Evolutionary conservation across 164 flowering plant species (phyloP), one percentile per base, ranked within the genome.

Genomic region (Nymphaea thermarum): DNA sequence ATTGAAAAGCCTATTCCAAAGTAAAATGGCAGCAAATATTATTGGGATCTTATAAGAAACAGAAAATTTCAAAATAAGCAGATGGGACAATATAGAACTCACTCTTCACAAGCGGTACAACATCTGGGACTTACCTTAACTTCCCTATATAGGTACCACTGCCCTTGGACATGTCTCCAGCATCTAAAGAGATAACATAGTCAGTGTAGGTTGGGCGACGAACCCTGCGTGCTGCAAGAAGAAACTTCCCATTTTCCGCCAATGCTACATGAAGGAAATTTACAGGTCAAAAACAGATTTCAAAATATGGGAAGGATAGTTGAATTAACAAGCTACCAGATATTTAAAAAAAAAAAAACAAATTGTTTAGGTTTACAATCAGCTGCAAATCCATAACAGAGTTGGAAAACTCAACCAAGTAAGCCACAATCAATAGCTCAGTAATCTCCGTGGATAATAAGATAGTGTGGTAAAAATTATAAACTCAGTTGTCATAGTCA

Each of bases 221-320:
- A 67, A 73, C 82, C 73, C 79, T 88, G 68, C 86, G 83, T 2
- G 91, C 95, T 76, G 88, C 83, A 62, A 88, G 87, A 71, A 88
- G 91, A 68, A 86, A 85, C 78, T 88, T 88, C 36, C 90, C 91
- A 65, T 83, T 82, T 62, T 83, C 90, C 73, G 81, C 68, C 67
- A 84, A 72, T 60, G 90, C 95, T 88, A 86, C 69, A 44, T 60
- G 18, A 68, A 70, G 43, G 60, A 17, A 71, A 66, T 43, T 67
- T 3, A 44, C 4, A 12, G 5, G 18, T 7, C 41, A 45, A 36
- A 45, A 6, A 16, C 25, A 41, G 51, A 47, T 63, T 15, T 7
- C 43, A 14, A 61, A 41, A 65, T 43, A 59, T 63, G 42, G 17
- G 45, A 41, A 43, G 25, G 18, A 43, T 47, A 57, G 12, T 10